Evolutionary conservation across 371 early-diverging fungal genomes (phyloP), one percentile per base, ranked within the genome.

Genomic region (Capillidium rhysosporum): DNA sequence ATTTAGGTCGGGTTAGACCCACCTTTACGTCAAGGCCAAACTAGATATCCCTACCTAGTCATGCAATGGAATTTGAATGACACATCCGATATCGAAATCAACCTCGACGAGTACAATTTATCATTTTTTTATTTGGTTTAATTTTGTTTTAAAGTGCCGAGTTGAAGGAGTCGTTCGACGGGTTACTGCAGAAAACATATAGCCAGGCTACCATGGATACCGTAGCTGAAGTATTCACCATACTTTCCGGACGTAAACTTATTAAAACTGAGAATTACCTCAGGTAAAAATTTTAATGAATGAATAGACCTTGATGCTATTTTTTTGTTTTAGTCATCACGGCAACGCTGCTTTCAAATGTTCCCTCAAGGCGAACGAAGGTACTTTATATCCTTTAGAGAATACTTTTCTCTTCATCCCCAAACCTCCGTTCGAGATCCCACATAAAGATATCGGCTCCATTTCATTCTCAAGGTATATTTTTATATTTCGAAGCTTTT

Each of bases 1-100:
- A 3, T 41, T 12, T 62, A 75, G 75, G 76, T 98, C 54, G 88
- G 85, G 26, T 72, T 98, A 59, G 92, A 94, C 58, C 96, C 97
- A 45, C 97, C 98, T 14, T 69, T 99, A 49, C 79, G 97, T 48
- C 99, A 98, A 69, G 99, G 99, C 48, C 98, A 98, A 66, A 98
- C 99, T 23, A 76, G 86, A 61, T 98, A 99, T 71, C 89, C 93
- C 4, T 92, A 86, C 71, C 62, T 99, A 62, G 95, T 95, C 10
- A 81, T 98, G 69, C 92, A 95, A 63, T 91, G 98, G 72, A 80
- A 83, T 29, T 73, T 82, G 31, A 91, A 92, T 56, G 92, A 92
- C 54, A 92, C 94, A 56, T 76, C 80, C 9, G 89, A 92, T 46
- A 65, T 85, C 1, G 77, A 80, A 9, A 65, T 93, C 39, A 89